phyloP scores from a whole-genome alignment of 148 eudicot species.

The Drosera capensis region DNA sequence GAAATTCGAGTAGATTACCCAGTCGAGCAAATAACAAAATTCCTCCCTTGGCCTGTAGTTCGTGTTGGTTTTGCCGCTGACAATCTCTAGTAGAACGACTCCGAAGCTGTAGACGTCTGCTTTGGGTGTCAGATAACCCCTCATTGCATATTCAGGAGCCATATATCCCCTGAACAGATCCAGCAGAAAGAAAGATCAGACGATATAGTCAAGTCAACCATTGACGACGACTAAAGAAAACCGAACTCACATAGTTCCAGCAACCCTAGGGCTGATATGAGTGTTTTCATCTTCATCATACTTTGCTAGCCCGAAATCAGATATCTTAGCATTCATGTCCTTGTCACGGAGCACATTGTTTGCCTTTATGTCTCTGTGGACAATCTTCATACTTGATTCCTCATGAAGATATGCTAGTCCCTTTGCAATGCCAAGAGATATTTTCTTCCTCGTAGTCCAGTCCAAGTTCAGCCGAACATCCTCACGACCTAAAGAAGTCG shows the following conservation, averaged over 20 bases:
- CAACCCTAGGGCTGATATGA: slow-evolving; percentile 23
- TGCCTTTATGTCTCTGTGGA: no score
- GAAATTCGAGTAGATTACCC: slow-evolving; percentile 69
- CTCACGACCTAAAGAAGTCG: slow-evolving; percentile 13
- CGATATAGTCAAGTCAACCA: neutral
- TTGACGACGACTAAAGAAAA: neutral
- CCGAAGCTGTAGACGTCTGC: slow-evolving; percentile 92
- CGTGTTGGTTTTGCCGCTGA: slow-evolving; percentile 77
- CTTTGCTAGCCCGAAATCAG: slow-evolving; percentile 27
- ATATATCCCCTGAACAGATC: slow-evolving; percentile 25
- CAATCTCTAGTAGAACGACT: slow-evolving; percentile 60
- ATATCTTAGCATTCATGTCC: slow-evolving; percentile 23
- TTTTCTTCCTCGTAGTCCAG: slow-evolving; percentile 30
- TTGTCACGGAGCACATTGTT: slow-evolving; percentile 18
- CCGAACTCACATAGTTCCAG: slow-evolving; percentile 24
- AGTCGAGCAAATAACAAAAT: slow-evolving; percentile 75
- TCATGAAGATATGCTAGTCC: slow-evolving; percentile 57
- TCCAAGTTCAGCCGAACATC: slow-evolving; percentile 22
- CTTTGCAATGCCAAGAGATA: slow-evolving; percentile 39
- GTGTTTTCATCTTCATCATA: slow-evolving; percentile 27
- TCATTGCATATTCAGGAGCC: no score
- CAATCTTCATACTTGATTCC: slow-evolving; percentile 45
- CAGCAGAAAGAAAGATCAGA: neutral
- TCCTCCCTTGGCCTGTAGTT: slow-evolving; percentile 66
- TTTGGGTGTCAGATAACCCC: slow-evolving; percentile 79